These are phyloP conservation scores for Strobilomyces dryophilus DNA, from an alignment of 768 basidiomycete species.

Conservation along the genomic window DNA sequence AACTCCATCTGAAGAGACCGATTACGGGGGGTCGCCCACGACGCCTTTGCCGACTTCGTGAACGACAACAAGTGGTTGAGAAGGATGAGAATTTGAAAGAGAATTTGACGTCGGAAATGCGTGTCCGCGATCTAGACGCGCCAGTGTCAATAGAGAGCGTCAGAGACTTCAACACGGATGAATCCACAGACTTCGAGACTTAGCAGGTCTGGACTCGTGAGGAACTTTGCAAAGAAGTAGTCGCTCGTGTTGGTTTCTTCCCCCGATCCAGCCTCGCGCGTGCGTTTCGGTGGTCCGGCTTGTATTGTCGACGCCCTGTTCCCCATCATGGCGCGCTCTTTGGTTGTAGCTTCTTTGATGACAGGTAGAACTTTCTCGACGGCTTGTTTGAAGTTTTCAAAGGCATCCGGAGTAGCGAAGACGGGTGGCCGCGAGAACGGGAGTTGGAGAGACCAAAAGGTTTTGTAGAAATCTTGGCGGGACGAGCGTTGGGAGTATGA, in stretches of 20 bases:
- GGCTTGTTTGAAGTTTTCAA: conserved; percentile 64
- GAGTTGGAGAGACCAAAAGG: conserved; percentile 86
- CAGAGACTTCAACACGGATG: neutral
- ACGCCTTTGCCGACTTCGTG: conserved; percentile 60
- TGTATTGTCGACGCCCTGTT: conserved; percentile 46
- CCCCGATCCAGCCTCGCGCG: conserved; percentile 57
- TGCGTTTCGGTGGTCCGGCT: conserved; percentile 50
- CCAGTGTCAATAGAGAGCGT: conserved; percentile 10
- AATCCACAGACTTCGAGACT: conserved; percentile 70
- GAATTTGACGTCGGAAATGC: conserved; percentile 88
- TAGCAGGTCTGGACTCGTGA: conserved; percentile 82
- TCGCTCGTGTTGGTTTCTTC: conserved; percentile 52
- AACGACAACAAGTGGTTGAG: conserved; percentile 72
- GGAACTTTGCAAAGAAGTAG: conserved; percentile 92
- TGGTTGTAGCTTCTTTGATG: conserved; percentile 82
- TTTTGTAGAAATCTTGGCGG: conserved; percentile 69
- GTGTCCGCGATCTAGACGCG: conserved; percentile 74
- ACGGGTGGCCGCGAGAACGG: conserved; percentile 78
- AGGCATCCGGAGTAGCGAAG: conserved; percentile 54
- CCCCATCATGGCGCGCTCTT: conserved; percentile 87
- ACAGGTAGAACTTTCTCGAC: conserved; percentile 72
- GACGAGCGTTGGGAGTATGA: conserved; percentile 1
- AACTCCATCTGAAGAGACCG: conserved; percentile 83
- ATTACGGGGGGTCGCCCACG: conserved; percentile 62
- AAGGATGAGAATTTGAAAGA: conserved; percentile 81